phyloP scores from a whole-genome alignment of 2,329 filamentous ascomycete species.

The Alternaria sp. region DNA sequence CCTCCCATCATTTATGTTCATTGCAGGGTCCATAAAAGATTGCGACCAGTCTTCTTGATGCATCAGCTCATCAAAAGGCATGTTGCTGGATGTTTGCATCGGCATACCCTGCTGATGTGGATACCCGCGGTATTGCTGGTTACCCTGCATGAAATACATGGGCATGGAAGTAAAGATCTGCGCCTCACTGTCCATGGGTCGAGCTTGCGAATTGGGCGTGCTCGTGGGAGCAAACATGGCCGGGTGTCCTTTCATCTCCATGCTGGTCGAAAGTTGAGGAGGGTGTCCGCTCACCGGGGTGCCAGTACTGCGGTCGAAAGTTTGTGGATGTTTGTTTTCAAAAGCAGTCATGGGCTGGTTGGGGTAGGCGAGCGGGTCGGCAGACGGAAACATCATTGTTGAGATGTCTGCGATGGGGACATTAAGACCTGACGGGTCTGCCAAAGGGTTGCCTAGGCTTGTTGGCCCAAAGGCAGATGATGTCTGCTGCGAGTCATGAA shows the following conservation, averaged over 20 bases:
- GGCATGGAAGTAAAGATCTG: conserved; percentile 75
- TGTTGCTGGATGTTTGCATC: conserved; percentile 28
- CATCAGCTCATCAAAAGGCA: conserved; percentile 49
- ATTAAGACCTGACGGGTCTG: conserved; percentile 44
- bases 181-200: conserved; percentile 68
- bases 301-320: conserved; percentile 25
- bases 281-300: conserved; percentile 5
- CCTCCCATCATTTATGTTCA: conserved; percentile 35
- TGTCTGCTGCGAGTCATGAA: conserved; percentile 34
- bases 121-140: conserved; percentile 32
- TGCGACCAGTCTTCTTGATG: conserved; percentile 51
- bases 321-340: conserved; percentile 51
- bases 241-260: conserved; percentile 38
- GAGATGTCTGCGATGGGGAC: conserved; percentile 71
- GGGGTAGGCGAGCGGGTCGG: conserved; percentile 80
- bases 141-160: conserved; percentile 70
- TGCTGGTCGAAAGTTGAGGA: conserved; percentile 6
- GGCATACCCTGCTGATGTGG: conserved; percentile 35
- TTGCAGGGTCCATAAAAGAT: conserved; percentile 45
- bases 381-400: conserved; percentile 80
- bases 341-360: conserved; percentile 73
- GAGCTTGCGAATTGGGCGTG: conserved; percentile 21
- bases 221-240: conserved; percentile 30
- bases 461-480: conserved; percentile 38
- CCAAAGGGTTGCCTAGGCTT: conserved; percentile 38